Base-by-base conservation (phyloP, 768 basidiomycete species). In the Cystobasidium tubakii region DNA sequence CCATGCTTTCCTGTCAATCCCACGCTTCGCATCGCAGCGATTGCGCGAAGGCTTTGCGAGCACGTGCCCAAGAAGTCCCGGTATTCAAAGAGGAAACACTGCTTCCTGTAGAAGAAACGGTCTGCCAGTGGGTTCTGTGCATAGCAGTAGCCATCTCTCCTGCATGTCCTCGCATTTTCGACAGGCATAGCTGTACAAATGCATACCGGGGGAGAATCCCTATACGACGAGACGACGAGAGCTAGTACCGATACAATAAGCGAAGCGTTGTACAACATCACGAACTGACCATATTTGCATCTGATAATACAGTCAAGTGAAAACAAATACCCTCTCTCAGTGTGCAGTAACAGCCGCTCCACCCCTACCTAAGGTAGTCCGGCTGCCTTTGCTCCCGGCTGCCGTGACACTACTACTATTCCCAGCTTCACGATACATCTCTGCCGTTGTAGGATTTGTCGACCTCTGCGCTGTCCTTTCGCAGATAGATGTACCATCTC, bases 401-500 rank as follows among this genome's bases (percentile, higher is more conserved):
- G 57, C 21, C 13, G 33, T 31, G 10, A 23, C 57, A 21, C 17
- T 60, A 3, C 17, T 60, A 3, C 12, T 29, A 31, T 60, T 60
- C 12, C 29, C 57, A 60, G 57, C 57, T 29, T 71, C 69, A n/a
- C 55, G 50, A 53, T 71, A 71, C 50, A 71, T 23, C n/a, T 71
- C 69, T 21, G 54, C 55, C 7, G 69, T 71, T 2, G 53, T 29
- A n/a, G 69, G 50, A 36, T 71, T 71, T 21, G 69, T 71, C 13
- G 74, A 66, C 0, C 77, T 75, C 39, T 78, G 77, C 4, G 71
- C 73, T 21, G 77, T 78, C 4, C 77, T 76, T 44, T 78, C 77
- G 67, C 77, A 67, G 66, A 95, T 85, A 27, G 88, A 90, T 3
- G 93, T 98, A 1, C 94, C 95, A 79, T 99, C 93, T 34, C 91